Evolutionary conservation across 345 rosid genomes (phyloP), one percentile per base, ranked within the genome.

Genomic region (Cardamine occulta): DNA sequence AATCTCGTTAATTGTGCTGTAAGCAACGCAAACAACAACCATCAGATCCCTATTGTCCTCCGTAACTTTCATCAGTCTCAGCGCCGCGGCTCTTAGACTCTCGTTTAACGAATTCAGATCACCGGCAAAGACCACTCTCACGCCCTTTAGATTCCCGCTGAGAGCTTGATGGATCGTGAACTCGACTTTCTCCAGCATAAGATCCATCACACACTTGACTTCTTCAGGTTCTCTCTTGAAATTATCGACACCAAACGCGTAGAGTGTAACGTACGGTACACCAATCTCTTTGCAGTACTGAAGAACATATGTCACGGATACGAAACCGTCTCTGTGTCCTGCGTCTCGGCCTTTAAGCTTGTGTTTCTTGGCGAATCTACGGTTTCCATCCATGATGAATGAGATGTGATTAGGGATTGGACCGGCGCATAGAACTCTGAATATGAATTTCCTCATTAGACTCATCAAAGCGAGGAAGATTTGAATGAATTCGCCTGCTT

Each of bases 201-300:
- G 48, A 68, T 93, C 85, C 97, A 93, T 90, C 45, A 93, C 34
- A 40, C 66, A 72, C 52, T 86, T 84, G 52, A 93, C 97, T 76
- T 88, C 93, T 42, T 80, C 85, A 2, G 90, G 96, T 19, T 26
- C 65, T 74, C 98, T 84, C 71, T 78, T 86, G 77, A 93, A 93
- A 73, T 93, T 93, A 49, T 93, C 96, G 11, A 85, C 75, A 80
- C 91, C 90, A 77, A 89, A 91, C 15, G 97, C 96, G 60, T 86
- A 89, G 64, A 89, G 61, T 9, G 93, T 80, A 11, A 86, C 80
- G 64, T 84, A 84, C 39, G 80, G 88, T 19, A 87, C 82, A 23
- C 90, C 90, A 59, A 89, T 76, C 63, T 89, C 85, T 40, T 82
- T 84, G 82, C 91, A 89, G 82, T 82, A 84, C 24, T 79, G 84